A percentile compares a stretch with the other conserved stretches of the same genome.
phyloP scores from a whole-genome alignment of 108 stramenopile species.

The Schizochytrium sp. region DNA sequence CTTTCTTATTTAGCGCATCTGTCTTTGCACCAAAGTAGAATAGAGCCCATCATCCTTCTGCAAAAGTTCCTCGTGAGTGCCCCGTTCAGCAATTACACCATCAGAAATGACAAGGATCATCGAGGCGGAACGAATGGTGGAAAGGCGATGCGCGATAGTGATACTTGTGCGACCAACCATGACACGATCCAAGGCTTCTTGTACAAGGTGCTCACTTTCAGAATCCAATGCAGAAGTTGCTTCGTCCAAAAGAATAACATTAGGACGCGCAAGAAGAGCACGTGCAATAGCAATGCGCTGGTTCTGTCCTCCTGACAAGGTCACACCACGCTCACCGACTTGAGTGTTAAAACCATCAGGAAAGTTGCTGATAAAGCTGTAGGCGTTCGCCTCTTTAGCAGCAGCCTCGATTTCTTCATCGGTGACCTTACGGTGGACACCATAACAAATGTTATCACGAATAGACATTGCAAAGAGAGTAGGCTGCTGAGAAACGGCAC shows the following conservation, averaged over 20 bases:
- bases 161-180: constrained; percentile 81
- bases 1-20: constrained; percentile 13
- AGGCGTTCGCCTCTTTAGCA: constrained; percentile 75
- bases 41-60: constrained; percentile 72
- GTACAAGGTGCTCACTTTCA: constrained; percentile 84
- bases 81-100: constrained; percentile 78
- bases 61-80: constrained; percentile 84
- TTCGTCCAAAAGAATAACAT: constrained; percentile 86
- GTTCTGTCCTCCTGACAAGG: constrained; percentile 91
- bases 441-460: constrained; percentile 83
- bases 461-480: constrained; percentile 82
- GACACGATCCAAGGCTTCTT: constrained; percentile 85
- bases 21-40: constrained; percentile 72
- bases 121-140: constrained; percentile 86
- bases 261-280: constrained; percentile 86
- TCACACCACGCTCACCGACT: constrained; percentile 91
- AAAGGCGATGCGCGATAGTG: constrained; percentile 87
- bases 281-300: constrained; percentile 93
- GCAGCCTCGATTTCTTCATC: constrained; percentile 78
- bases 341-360: constrained; percentile 80
- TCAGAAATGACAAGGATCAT: constrained; percentile 84
- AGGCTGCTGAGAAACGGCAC: constrained; percentile 85
- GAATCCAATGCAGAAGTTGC: constrained; percentile 86
- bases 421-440: constrained; percentile 67
- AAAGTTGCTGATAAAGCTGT: constrained; percentile 80